These are phyloP conservation scores for Grosmannia huntii DNA, from an alignment of 2,329 filamentous ascomycete genomes.

Conservation along the genomic window DNA sequence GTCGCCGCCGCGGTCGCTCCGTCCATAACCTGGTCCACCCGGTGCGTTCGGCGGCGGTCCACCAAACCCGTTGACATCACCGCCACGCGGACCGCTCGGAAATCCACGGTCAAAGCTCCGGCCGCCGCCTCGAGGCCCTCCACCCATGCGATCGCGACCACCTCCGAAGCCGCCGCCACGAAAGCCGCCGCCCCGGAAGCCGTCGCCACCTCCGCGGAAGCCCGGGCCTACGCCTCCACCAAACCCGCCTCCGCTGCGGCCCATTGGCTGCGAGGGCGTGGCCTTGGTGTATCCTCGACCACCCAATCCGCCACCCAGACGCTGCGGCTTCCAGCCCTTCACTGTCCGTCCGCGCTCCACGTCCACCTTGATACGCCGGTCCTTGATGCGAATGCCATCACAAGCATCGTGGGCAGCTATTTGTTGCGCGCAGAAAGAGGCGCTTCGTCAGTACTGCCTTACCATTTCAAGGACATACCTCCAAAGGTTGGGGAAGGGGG, in stretches of 20 bases:
- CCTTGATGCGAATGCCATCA: constrained; percentile 87
- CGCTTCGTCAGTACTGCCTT: constrained; percentile 58
- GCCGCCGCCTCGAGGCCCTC: constrained; percentile 25
- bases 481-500: constrained; percentile 15
- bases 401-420: constrained; percentile 78
- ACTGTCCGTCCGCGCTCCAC: constrained; percentile 93
- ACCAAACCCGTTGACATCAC: constrained; percentile 35
- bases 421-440: constrained; percentile 40
- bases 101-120: constrained; percentile 28
- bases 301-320: constrained; percentile 83
- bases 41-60: constrained; percentile 46
- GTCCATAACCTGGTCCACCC: constrained; percentile 41
- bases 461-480: constrained; percentile 29
- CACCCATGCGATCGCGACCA: constrained; percentile 13
- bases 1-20: constrained; percentile 22
- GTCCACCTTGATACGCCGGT: constrained; percentile 83
- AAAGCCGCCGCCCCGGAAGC: constrained; percentile 34
- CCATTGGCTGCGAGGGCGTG: constrained; percentile 56
- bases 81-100: constrained; percentile 26
- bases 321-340: constrained; percentile 81
- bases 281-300: constrained; percentile 87
- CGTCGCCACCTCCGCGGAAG: constrained; percentile 29
- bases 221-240: constrained; percentile 24
- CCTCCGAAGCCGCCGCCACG: constrained; percentile 20
- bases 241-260: constrained; percentile 22